Evolutionary conservation across 495 filamentous ascomycete genomes (phyloP), one percentile per base, ranked within the genome.

Genomic region (Terfezia boudieri): DNA sequence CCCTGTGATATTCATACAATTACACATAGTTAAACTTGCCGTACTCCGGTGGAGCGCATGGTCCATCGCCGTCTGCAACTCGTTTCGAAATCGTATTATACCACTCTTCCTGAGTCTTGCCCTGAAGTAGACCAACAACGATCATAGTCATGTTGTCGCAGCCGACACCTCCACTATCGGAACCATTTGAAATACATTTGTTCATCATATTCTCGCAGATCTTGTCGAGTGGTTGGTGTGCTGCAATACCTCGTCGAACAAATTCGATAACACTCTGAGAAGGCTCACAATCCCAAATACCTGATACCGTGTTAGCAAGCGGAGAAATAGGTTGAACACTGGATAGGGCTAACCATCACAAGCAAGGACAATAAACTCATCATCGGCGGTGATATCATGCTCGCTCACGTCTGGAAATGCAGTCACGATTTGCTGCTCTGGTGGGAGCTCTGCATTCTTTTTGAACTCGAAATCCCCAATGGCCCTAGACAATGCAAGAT

Each of bases 181-280:
- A 90, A 74, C 90, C 95, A 52, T 86, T 87, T 35, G 90, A 84
- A 54, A 96, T 76, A 67, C 90, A 98, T 70, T 96, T 98, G 72
- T 96, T 88, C 90, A 98, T 98, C 86, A 98, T 92, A 72, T 98
- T 98, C 72, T 98, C 90, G 69, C 87, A 94, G 62, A 98, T 95
- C 63, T 81, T 80, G 51, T 84, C 77, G 17, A 98, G 76, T 36
- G 88, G 81, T 70, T 98, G 90, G 72, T 93, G 90, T 17, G 87
- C 88, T 20, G 85, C 86, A 66, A 98, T 93, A 38, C 90, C 92
- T 59, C 92, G 78, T 63, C 90, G 77, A 59, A 96, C 92, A 64
- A 96, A 98, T 64, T 98, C 90, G 54, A 96, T 76, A 16, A 96
- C 92, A 26, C 87, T 83, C 70, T 98, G 90, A 51, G 92, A 96